Evolutionary conservation across 192 early-diverging fungal genomes (phyloP), one percentile per base, ranked within the genome.

Genomic region (Entomortierella beljakovae): DNA sequence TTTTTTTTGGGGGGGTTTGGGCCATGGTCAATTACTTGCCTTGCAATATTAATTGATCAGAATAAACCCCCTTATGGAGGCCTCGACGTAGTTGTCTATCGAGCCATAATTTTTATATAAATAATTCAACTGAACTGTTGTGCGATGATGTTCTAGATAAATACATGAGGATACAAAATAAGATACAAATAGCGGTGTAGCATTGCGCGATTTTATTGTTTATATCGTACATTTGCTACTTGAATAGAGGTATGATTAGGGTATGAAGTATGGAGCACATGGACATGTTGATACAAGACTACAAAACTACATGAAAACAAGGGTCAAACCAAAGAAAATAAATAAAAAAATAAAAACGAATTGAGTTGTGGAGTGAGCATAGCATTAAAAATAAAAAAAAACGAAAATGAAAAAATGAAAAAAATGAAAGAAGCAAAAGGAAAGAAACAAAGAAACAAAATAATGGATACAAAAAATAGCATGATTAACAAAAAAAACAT

Each of bases 291-390:
- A 61, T 72, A 72, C 70, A 72, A 64, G 33, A 63, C 34, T 58
- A 64, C 61, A 73, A 64, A 60, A 64, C 46, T 56, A 74, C 54
- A 64, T 57, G 31, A 38, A 48, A 70, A 33, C 16, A 69, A 43
- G 50, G 25, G 9, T 7, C 1, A 22, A 16, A 40, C 29, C 1
- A 32, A 16, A 54, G 11, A 49, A 63, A 54, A 46, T 26, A 56
- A 53, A 29, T 32, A 56, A 55, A 32, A 49, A 35, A 26, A 15
- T 34, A 3, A 42, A 0, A 43, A 28, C 6, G 18, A 6, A 28
- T 26, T 22, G 20, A 37, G 26, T 1, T 59, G n/a, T 58, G 57
- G 37, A 42, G 57, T 25, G 37, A 22, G 37, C n/a, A 20, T 11
- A 18, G 42, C 10, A 18, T 43, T 11, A 43, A 43, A 18, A 53